A percentile compares a stretch with the other conserved stretches of the same genome.
Conservation (phyloP, 192 early-diverging fungal species). For the Umbelopsis ramanniana region DNA sequence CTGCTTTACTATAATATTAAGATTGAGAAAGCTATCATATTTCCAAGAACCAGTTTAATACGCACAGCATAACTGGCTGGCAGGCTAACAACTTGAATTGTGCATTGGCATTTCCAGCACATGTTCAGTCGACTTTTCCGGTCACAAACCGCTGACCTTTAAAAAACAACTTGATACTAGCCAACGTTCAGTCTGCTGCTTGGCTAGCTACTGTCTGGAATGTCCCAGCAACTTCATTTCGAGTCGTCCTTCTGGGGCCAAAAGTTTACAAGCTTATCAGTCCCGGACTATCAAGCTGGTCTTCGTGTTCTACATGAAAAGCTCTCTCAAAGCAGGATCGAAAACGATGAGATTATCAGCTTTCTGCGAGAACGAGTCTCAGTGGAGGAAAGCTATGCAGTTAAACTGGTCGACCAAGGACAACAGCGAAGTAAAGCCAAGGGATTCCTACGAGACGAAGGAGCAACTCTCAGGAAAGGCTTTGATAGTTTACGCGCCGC, state of each 20-base stretch:
- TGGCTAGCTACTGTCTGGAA: background rate
- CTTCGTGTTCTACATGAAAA: slow-evolving; percentile 55
- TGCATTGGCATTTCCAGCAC: too few relatives aligned
- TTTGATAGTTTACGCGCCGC: slow-evolving; percentile 54
- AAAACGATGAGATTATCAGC: slow-evolving; percentile 59
- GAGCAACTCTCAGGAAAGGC: slow-evolving; percentile 52
- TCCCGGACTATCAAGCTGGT: slow-evolving; percentile 52
- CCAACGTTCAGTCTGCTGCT: background rate
- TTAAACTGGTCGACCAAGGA: slow-evolving; percentile 37
- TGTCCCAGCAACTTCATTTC: slow-evolving; percentile 33
- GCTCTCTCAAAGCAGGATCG: slow-evolving; percentile 52
- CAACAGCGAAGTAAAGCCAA: slow-evolving; percentile 30
- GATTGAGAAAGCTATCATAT: too few relatives aligned
- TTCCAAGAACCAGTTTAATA: too few relatives aligned
- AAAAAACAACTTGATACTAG: background rate
- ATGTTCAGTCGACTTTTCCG: background rate
- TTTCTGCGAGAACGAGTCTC: slow-evolving; percentile 56
- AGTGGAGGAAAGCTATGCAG: slow-evolving; percentile 49
- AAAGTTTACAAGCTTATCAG: slow-evolving; percentile 23
- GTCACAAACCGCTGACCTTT: background rate
- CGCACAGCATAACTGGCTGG: too few relatives aligned
- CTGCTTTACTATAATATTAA: too few relatives aligned
- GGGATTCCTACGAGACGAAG: slow-evolving; percentile 61
- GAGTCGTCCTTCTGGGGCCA: slow-evolving; percentile 45
- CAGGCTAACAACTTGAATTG: too few relatives aligned